phyloP scores from a whole-genome alignment of 2,329 filamentous ascomycete genomes.

The Stagonosporopsis cucurbitacearum region DNA sequence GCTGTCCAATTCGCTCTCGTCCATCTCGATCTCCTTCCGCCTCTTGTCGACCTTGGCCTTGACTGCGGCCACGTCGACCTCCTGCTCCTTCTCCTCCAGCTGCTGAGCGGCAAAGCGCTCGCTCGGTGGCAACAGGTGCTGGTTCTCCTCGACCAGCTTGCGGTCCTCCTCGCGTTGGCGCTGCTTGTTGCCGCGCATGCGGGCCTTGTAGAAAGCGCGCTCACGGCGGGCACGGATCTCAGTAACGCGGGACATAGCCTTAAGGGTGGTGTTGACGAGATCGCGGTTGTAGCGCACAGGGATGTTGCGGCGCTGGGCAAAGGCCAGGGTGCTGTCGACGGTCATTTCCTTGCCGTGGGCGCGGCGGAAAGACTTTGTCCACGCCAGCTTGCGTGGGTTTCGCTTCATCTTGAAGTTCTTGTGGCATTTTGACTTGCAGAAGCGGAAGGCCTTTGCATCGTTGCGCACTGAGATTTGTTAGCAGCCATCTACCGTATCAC shows the following conservation, averaged over 20 bases:
- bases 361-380: slow-evolving; percentile 58
- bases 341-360: slow-evolving; percentile 69
- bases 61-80: slow-evolving; percentile 52
- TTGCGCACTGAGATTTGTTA: slow-evolving; percentile 32
- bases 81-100: slow-evolving; percentile 67
- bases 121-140: slow-evolving; percentile 79
- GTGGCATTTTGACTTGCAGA: slow-evolving; percentile 66
- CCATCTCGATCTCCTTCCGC: slow-evolving; percentile 69
- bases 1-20: slow-evolving; percentile 53
- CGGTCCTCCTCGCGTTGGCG: slow-evolving; percentile 78
- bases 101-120: slow-evolving; percentile 53
- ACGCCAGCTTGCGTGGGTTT: slow-evolving; percentile 93
- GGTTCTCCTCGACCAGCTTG: slow-evolving; percentile 88
- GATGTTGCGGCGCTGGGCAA: slow-evolving; percentile 90
- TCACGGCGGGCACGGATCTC: slow-evolving; percentile 86
- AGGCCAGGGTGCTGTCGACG: slow-evolving; percentile 91
- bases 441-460: slow-evolving; percentile 70
- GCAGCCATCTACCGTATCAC: background rate
- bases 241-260: slow-evolving; percentile 87
- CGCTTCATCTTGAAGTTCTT: slow-evolving; percentile 95
- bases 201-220: slow-evolving; percentile 89
- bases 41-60: slow-evolving; percentile 62
- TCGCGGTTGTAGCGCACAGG: slow-evolving; percentile 96
- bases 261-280: slow-evolving; percentile 82
- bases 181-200: slow-evolving; percentile 90